Evolutionary conservation across 208 protist genomes (phyloP), one percentile per base, ranked within the genome.

Genomic region (Tritrichomonas foetus): DNA sequence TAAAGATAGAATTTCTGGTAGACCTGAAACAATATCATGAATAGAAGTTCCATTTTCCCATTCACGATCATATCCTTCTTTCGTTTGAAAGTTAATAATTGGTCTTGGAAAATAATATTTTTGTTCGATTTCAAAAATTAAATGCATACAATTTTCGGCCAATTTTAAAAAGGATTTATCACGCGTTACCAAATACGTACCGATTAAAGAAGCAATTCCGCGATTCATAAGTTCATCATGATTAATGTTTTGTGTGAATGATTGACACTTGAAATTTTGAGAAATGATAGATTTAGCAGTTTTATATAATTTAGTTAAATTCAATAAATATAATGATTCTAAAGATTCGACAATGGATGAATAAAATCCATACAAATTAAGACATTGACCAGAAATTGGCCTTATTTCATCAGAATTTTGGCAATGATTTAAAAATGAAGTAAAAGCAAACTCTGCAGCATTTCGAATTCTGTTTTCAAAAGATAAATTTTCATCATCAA

Each of bases 31-130:
- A n/a, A 89, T 89, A 49, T 50, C 30, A 36, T 20, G 57, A 41
- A 89, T 33, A 20, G 78, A 89, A 39, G 78, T 57, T 39, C 78
- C 78, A 57, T 57, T 57, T 57, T 57, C 41, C 78, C 78, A 89
- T 33, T 53, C 44, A 39, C 47, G 9, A 20, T 57, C 47, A 53
- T 39, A 53, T 20, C 78, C 44, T n/a, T 89, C 0, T 39, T 33
- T 11, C 1, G 8, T 57, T n/a, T 53, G 16, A 53, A 89, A 57
- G 27, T 53, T 39, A 22, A 89, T 39, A n/a, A 89, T 69, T 69
- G 64, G 25, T n/a, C n/a, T n/a, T n/a, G 64, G 64, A 69, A 69
- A n/a, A 69, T 69, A 69, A 69, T 8, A 69, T 33, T 16, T 33
- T 69, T 8, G 8, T n/a, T 69, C 64, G 8, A 69, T 5, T 69